A percentile compares a stretch with the other conserved stretches of the same genome.
Evolutionary conservation across 169 alveolate genomes (phyloP).

Genomic region (Eimeria brunetti): DNA sequence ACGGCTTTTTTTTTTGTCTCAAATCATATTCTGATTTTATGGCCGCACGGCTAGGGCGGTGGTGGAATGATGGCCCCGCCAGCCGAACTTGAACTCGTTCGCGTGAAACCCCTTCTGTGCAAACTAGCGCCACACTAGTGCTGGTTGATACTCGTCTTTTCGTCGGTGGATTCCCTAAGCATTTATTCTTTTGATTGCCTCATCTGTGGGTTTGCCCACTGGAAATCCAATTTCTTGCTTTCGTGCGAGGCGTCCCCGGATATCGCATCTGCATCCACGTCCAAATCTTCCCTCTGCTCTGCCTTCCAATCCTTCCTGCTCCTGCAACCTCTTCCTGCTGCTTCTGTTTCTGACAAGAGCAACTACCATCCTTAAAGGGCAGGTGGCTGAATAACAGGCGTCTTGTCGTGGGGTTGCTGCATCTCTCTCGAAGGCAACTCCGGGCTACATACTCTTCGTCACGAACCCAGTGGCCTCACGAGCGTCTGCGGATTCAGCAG

Average conservation of each 20-base stretch:
- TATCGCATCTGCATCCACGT: constrained; percentile 38
- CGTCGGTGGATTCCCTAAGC: constrained; percentile 30
- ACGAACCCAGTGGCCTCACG: constrained; percentile 19
- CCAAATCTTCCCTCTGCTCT: constrained; percentile 12
- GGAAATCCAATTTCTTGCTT: background rate
- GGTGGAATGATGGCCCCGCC: constrained; percentile 46
- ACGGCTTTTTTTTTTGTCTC: constrained; percentile 59
- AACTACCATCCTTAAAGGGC: background rate
- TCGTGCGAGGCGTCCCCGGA: constrained; percentile 38
- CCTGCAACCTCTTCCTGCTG: background rate
- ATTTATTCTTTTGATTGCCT: constrained; percentile 34
- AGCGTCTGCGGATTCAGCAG: constrained; percentile 18
- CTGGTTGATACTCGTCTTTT: constrained; percentile 19
- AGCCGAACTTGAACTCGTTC: constrained; percentile 61
- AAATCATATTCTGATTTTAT: constrained; percentile 46
- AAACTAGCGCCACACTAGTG: constrained; percentile 63
- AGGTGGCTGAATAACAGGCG: constrained; percentile 10
- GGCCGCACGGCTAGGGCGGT: constrained; percentile 75
- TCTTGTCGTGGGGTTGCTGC: constrained; percentile 6
- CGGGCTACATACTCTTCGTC: background rate
- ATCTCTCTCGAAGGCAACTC: background rate
- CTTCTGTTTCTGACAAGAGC: constrained; percentile 16
- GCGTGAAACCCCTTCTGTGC: constrained; percentile 25
- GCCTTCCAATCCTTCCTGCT: constrained; percentile 2
- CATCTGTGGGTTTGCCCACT: constrained; percentile 55